A percentile compares a stretch with the other conserved stretches of the same genome.
Evolutionary conservation across 495 filamentous ascomycete genomes (phyloP).

Genomic region (Amniculicola lignicola): DNA sequence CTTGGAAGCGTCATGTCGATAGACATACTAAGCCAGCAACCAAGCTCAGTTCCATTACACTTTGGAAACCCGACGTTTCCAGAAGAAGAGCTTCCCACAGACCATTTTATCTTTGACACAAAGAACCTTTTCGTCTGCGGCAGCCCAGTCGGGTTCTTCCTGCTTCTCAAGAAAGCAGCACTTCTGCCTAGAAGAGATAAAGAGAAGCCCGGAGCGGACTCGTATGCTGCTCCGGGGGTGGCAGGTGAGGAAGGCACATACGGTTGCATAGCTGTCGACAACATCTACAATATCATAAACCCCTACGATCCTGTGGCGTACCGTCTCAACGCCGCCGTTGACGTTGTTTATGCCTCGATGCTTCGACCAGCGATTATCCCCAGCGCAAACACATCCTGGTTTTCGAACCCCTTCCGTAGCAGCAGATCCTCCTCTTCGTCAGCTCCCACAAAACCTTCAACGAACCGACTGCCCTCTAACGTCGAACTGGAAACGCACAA

Average conservation of each 20-base stretch:
- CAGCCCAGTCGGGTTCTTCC: slow-evolving; percentile 90
- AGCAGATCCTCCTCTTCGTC: slow-evolving; percentile 6
- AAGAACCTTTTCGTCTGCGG: slow-evolving; percentile 85
- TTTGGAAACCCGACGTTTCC: slow-evolving; percentile 51
- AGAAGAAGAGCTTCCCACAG: slow-evolving; percentile 44
- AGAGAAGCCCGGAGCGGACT: slow-evolving; percentile 67
- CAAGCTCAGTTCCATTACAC: slow-evolving; percentile 57
- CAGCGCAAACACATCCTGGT: slow-evolving; percentile 54
- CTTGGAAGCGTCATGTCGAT: slow-evolving; percentile 90
- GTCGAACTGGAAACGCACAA: slow-evolving; percentile 95
- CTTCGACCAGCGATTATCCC: slow-evolving; percentile 78
- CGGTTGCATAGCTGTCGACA: slow-evolving; percentile 90
- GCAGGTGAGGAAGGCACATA: slow-evolving; percentile 73
- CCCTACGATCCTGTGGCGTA: slow-evolving; percentile 69
- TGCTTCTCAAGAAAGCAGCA: slow-evolving; percentile 77
- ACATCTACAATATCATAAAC: slow-evolving; percentile 91
- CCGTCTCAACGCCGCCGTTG: slow-evolving; percentile 83
- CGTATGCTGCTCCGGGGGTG: slow-evolving; percentile 52
- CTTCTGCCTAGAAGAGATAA: slow-evolving; percentile 76
- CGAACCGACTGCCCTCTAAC: slow-evolving; percentile 71
- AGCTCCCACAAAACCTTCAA: slow-evolving; percentile 18
- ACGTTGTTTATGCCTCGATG: slow-evolving; percentile 70
- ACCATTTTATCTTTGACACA: slow-evolving; percentile 86
- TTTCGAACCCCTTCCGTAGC: slow-evolving; percentile 17
- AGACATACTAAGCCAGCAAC: slow-evolving; percentile 86